These are phyloP conservation scores for Vairimorpha necatrix DNA, from an alignment of 371 early-diverging fungal genomes.

Conservation along the genomic window DNA sequence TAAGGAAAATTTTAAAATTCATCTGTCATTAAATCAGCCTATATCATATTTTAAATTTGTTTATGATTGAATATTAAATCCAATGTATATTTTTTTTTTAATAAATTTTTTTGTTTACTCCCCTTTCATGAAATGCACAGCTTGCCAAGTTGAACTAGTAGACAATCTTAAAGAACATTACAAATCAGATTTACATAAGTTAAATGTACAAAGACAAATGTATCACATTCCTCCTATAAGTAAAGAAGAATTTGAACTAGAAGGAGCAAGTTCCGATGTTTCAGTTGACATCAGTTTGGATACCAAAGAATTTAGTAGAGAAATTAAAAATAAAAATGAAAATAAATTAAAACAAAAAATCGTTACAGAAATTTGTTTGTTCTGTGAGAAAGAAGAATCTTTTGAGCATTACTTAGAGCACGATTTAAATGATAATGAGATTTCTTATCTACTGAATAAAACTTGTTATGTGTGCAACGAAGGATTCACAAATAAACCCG, in stretches of 20 bases:
- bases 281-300: slow-evolving; percentile 7
- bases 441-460: slow-evolving; percentile 1
- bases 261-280: slow-evolving; percentile 11
- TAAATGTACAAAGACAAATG: slow-evolving; percentile 47
- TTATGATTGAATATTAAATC: no score
- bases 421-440: slow-evolving; percentile 13
- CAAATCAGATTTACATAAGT: slow-evolving; percentile 30
- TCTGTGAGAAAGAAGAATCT: slow-evolving; percentile 19
- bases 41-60: no score
- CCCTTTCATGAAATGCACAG: slow-evolving; percentile 38
- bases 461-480: slow-evolving; percentile 45
- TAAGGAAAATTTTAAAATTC: no score
- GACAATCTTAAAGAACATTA: slow-evolving; percentile 27
- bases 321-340: neutral
- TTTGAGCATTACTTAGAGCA: slow-evolving; percentile 28
- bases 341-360: neutral
- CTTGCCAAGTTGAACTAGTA: slow-evolving; percentile 37
- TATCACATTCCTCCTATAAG: slow-evolving; percentile 32
- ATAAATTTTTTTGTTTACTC: no score
- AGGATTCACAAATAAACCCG: slow-evolving; percentile 12
- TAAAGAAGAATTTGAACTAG: slow-evolving; percentile 23
- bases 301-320: neutral
- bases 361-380: slow-evolving; percentile 5
- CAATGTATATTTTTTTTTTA: no score
- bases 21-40: no score